Percentiles rank a stretch among this genome's conserved stretches.
phyloP scores from a whole-genome alignment of 2,329 filamentous ascomycete species.

The Epichloe hybrida region DNA sequence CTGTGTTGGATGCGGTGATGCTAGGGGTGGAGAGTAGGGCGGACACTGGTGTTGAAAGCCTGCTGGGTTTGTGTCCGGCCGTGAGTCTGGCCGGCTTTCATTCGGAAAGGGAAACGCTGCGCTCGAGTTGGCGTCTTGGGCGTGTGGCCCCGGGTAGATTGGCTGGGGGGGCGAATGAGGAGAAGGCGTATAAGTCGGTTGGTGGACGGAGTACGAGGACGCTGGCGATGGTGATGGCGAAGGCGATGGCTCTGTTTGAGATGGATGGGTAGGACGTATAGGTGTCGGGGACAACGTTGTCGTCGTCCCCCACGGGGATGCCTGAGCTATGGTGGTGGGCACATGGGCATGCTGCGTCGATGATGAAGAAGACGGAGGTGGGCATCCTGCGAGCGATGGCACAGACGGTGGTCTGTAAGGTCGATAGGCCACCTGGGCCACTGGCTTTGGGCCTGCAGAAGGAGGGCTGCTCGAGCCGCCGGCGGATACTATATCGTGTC shows the following conservation, averaged over 20 bases:
- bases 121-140: constrained; percentile 1
- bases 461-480: not conserved
- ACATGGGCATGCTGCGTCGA: too few species aligned
- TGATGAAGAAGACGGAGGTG: too few species aligned
- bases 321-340: too few species aligned
- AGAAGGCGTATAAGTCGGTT: constrained; percentile 6
- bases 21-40: constrained; percentile 1
- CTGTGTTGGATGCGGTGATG: constrained; percentile 5
- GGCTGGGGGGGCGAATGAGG: constrained; percentile 4
- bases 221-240: not conserved
- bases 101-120: not conserved
- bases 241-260: not conserved
- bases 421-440: constrained; percentile 12
- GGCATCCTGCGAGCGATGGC: not conserved
- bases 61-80: not conserved
- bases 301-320: too few species aligned
- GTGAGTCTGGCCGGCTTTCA: not conserved
- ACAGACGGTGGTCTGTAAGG: constrained; percentile 16
- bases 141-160: constrained; percentile 2
- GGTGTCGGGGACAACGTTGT: too few species aligned
- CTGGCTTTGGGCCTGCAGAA: not conserved
- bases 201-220: constrained; percentile 2
- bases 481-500: not conserved
- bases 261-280: not conserved
- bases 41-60: constrained; percentile 1